phyloP scores from a whole-genome alignment of 2,329 filamentous ascomycete species.

The Stagonosporopsis vannaccii region DNA sequence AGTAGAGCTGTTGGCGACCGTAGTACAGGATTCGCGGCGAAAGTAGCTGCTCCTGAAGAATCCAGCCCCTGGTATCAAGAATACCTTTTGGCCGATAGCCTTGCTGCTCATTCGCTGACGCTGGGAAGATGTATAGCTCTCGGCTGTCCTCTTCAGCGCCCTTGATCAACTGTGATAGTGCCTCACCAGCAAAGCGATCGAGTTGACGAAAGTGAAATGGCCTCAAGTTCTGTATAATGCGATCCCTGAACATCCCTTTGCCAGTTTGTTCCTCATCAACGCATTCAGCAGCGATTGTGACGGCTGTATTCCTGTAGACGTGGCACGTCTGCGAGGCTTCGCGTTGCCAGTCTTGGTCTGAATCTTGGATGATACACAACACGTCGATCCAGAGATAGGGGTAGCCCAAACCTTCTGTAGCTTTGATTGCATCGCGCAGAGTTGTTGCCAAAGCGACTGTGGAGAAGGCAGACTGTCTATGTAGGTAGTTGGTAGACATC shows the following conservation, averaged over 20 bases:
- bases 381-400: neutral
- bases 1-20: slow-evolving; percentile 9
- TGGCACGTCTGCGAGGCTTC: slow-evolving; percentile 23
- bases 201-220: neutral
- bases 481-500: neutral
- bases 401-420: neutral
- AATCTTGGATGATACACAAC: slow-evolving; percentile 28
- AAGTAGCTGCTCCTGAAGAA: slow-evolving; percentile 20
- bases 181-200: neutral
- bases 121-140: neutral
- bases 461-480: neutral
- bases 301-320: slow-evolving; percentile 13
- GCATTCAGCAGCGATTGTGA: slow-evolving; percentile 20
- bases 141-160: neutral
- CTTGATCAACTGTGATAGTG: neutral
- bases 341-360: slow-evolving; percentile 20
- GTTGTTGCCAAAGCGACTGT: neutral
- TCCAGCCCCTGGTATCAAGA: slow-evolving; percentile 18
- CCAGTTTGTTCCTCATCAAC: neutral
- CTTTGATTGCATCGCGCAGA: neutral
- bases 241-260: neutral
- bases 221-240: neutral
- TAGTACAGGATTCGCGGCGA: slow-evolving; percentile 19
- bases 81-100: slow-evolving; percentile 8
- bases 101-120: neutral